Percentiles rank a stretch among this genome's conserved stretches.
phyloP scores from a whole-genome alignment of 164 flowering plant genomes.

The Liriodendron chinense region DNA sequence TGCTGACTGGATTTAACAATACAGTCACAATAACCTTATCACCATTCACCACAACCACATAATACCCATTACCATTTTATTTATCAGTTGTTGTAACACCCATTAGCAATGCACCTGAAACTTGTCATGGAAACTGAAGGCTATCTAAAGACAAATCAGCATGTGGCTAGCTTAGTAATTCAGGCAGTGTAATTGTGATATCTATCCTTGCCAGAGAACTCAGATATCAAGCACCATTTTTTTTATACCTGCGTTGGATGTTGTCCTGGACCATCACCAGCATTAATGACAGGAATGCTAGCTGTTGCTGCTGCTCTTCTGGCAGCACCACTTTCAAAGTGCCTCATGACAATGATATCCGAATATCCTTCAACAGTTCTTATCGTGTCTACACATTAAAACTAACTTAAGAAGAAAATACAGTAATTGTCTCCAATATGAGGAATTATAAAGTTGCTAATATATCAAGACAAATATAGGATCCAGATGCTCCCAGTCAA shows the following conservation, averaged over 20 bases:
- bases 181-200: neutral
- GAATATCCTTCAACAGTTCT: constrained; percentile 96
- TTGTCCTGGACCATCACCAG: constrained; percentile 99
- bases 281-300: constrained; percentile 86
- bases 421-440: neutral
- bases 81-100: too few relatives aligned
- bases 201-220: neutral
- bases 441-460: neutral
- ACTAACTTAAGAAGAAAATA: neutral
- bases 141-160: too few relatives aligned
- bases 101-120: neutral
- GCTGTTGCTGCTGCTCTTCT: constrained; percentile 86
- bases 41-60: too few relatives aligned
- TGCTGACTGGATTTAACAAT: too few relatives aligned
- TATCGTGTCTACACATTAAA: constrained; percentile 69
- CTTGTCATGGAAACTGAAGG: neutral
- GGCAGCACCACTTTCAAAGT: constrained; percentile 98
- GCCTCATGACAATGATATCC: constrained; percentile 96
- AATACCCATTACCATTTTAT: too few relatives aligned
- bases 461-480: neutral
- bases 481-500: neutral
- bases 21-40: too few relatives aligned
- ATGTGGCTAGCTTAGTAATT: too few relatives aligned
- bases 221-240: neutral
- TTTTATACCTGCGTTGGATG: constrained; percentile 85